A percentile compares a stretch with the other conserved stretches of the same genome.
These are phyloP conservation scores for Melampsora larici-populina DNA, from an alignment of 1,284 basidiomycete genomes.

Conservation along the genomic window DNA sequence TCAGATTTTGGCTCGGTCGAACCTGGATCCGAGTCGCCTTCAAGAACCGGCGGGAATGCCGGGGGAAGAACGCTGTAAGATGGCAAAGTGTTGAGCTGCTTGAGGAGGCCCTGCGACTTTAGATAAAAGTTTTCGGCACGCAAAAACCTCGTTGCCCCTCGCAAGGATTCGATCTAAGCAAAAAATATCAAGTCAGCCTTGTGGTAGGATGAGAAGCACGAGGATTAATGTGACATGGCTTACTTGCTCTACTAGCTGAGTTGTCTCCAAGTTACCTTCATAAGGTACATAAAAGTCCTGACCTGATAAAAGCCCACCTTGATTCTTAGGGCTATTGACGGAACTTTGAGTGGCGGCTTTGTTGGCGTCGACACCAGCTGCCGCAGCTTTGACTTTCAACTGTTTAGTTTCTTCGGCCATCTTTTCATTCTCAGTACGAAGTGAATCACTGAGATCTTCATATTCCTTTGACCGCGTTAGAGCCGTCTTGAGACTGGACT, in stretches of 20 bases:
- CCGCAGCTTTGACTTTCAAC: neutral
- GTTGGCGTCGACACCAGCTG: slow-evolving; percentile 12
- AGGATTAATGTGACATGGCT: slow-evolving; percentile 43
- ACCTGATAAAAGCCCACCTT: slow-evolving; percentile 39
- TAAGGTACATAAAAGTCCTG: slow-evolving; percentile 63
- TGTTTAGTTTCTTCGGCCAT: slow-evolving; percentile 59
- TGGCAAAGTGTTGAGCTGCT: slow-evolving; percentile 73
- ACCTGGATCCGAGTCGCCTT: slow-evolving; percentile 11
- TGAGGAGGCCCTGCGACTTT: slow-evolving; percentile 79
- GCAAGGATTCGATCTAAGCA: slow-evolving; percentile 76
- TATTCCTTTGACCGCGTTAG: slow-evolving; percentile 60
- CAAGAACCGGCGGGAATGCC: slow-evolving; percentile 45
- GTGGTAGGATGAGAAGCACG: slow-evolving; percentile 19
- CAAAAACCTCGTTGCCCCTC: slow-evolving; percentile 80
- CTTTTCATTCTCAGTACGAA: slow-evolving; percentile 80
- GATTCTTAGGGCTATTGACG: slow-evolving; percentile 11
- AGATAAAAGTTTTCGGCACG: slow-evolving; percentile 87
- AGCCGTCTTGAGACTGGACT: slow-evolving; percentile 53
- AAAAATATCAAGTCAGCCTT: slow-evolving; percentile 37
- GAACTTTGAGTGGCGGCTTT: slow-evolving; percentile 43
- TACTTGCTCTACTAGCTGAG: slow-evolving; percentile 78
- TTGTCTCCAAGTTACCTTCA: slow-evolving; percentile 76
- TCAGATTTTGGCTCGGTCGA: neutral
- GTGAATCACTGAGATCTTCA: slow-evolving; percentile 79
- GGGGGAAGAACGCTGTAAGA: slow-evolving; percentile 57